Evolutionary conservation across 192 early-diverging fungal genomes (phyloP).

Genomic region (Helicostylum pulchrum): DNA sequence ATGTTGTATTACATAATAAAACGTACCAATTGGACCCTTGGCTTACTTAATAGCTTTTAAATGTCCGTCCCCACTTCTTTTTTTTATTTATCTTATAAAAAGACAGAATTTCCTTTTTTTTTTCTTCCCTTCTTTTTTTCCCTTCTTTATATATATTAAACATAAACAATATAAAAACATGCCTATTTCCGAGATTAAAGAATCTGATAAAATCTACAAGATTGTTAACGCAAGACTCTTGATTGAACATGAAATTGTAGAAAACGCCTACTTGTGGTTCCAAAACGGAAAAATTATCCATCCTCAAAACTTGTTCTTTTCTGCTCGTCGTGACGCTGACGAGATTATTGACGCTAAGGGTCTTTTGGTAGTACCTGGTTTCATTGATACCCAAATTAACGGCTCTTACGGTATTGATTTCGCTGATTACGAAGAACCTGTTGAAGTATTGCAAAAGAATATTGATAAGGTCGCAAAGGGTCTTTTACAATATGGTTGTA

Average conservation of each 20-base stretch:
- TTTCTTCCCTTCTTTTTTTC: too few relatives aligned
- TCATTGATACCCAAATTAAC: conserved; percentile 80
- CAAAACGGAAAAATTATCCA: conserved; percentile 78
- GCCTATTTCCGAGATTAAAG: too few relatives aligned
- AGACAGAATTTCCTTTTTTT: too few relatives aligned
- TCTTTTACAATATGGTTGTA: conserved; percentile 74
- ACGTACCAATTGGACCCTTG: too few relatives aligned
- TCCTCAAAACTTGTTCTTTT: conserved; percentile 68
- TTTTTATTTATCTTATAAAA: too few relatives aligned
- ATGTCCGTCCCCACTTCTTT: too few relatives aligned
- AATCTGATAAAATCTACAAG: conserved; percentile 50
- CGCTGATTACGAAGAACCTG: conserved; percentile 47
- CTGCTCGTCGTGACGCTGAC: conserved; percentile 60
- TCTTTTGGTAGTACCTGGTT: conserved; percentile 73
- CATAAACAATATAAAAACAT: too few relatives aligned
- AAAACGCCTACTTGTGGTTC: conserved; percentile 69
- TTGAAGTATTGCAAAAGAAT: conserved; percentile 57
- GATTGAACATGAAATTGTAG: conserved; percentile 70
- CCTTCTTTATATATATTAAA: too few relatives aligned
- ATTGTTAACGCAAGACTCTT: conserved; percentile 77
- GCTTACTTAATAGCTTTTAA: too few relatives aligned
- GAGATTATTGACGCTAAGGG: conserved; percentile 69
- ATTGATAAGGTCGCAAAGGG: conserved; percentile 69
- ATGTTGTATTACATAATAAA: too few relatives aligned
- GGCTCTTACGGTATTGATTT: conserved; percentile 83